Conservation (phyloP, 768 basidiomycete species). For the Termitomyces sp. region DNA sequence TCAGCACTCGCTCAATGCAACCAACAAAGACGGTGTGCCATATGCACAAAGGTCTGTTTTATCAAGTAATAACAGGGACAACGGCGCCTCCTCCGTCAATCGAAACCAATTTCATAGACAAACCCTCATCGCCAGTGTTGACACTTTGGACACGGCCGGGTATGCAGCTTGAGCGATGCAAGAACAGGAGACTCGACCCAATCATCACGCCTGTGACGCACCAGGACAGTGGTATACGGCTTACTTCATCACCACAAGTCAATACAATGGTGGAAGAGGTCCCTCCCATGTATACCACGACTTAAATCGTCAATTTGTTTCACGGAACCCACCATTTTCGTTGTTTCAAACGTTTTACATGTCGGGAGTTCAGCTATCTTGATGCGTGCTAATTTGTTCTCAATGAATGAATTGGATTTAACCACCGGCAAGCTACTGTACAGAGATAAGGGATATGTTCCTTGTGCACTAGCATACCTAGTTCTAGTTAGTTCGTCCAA, state of each 20-base stretch:
- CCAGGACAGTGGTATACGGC: constrained; percentile 5
- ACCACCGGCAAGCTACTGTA: too few relatives aligned
- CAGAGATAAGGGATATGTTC: too few relatives aligned
- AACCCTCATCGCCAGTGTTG: neutral
- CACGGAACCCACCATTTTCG: neutral
- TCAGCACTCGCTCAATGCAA: neutral
- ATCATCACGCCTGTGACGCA: neutral
- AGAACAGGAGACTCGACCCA: too few relatives aligned
- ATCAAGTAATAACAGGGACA: neutral
- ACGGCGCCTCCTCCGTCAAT: too few relatives aligned
- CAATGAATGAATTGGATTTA: too few relatives aligned
- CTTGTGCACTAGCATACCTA: too few relatives aligned
- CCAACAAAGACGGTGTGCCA: neutral
- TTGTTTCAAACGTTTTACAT: neutral
- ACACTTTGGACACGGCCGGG: neutral
- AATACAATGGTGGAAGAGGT: neutral
- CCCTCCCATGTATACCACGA: neutral
- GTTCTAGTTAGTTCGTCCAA: too few relatives aligned
- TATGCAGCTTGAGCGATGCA: too few relatives aligned
- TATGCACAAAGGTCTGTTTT: neutral
- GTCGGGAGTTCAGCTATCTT: neutral
- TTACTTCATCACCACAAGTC: neutral
- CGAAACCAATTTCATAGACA: too few relatives aligned
- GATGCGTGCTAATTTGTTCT: too few relatives aligned
- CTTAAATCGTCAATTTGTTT: neutral